Base-by-base conservation (phyloP, 78 protist genomes). In the Ministeria vibrans region DNA sequence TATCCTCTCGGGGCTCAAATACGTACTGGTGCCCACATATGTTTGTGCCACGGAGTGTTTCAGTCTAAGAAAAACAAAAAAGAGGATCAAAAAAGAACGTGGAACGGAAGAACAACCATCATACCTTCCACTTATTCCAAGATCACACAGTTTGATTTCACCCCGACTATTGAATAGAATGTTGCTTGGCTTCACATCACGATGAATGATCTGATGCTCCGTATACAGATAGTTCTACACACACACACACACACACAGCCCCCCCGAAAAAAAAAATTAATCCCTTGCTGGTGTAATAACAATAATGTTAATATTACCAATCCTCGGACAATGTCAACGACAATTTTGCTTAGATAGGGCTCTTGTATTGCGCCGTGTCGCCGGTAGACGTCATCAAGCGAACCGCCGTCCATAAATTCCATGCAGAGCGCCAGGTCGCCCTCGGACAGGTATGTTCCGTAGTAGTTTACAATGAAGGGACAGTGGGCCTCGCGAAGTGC, bases 171-270 rank as follows among this genome's bases (percentile, higher is more conserved):
- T 77, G 73, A 90, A 23, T 22, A 92, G 81, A 11, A 92, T 44
- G 63, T 92, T 92, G 27, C 88, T 70, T 5, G 95, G 93, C 81
- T 92, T 92, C 70, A 92, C 30, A 51, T 92, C 95, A 7, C 83
- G 78, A 70, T 82, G 86, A 34, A 83, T 80, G 49, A 79, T 32
- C 30, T 43, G 46, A 34, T 20, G 80, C 45, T 45, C 36, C 30
- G 13, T 0, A 51, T 85, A 83, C 28, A 87, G 75, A 39, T 77
- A 66, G 30, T 44, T 42, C 43, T 84, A 59, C 28, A 69, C 90
- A 51, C 11, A 20, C n/a, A 51, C 59, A 11, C 11, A 51, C 11
- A 20, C 59, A 51, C 18, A 59, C 66, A 22, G 18, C 28, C 34
- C 18, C 25, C 34, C 6, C 5, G 7, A 30, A 9, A 11, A 59